phyloP scores from a whole-genome alignment of 2,329 filamentous ascomycete genomes.

The Pezizomycotina sp. region DNA sequence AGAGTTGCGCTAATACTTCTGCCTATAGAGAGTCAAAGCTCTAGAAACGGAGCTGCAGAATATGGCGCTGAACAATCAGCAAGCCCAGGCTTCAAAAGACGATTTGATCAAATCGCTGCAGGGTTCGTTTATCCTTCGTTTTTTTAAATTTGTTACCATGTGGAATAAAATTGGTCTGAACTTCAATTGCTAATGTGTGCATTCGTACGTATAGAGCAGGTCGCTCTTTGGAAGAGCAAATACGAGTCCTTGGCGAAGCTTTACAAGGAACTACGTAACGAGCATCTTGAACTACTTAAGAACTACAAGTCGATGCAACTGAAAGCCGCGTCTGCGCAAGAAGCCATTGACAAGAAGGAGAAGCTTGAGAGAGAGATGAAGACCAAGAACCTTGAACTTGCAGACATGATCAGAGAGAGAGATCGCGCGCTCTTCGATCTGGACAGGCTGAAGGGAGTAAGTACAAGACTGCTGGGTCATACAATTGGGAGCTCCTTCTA shows the following conservation, averaged over 20 bases:
- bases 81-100: conserved; percentile 78
- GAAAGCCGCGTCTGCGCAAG: conserved; percentile 90
- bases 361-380: conserved; percentile 95
- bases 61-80: conserved; percentile 63
- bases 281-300: conserved; percentile 84
- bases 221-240: conserved; percentile 94
- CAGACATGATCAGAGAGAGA: conserved; percentile 94
- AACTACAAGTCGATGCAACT: conserved; percentile 94
- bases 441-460: conserved; percentile 56
- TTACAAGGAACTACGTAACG: conserved; percentile 86
- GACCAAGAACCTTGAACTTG: conserved; percentile 96
- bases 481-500: neutral
- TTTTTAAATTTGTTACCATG: too few species aligned
- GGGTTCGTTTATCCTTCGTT: conserved; percentile 14
- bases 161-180: too few species aligned
- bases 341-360: conserved; percentile 86
- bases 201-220: conserved; percentile 47
- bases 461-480: conserved; percentile 1
- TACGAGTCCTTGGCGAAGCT: conserved; percentile 93
- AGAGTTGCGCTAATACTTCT: conserved; percentile 11
- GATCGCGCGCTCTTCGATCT: conserved; percentile 87
- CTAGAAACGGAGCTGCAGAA: conserved; percentile 74
- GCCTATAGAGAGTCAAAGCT: conserved; percentile 59
- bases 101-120: conserved; percentile 86
- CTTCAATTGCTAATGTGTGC: too few species aligned